These are phyloP conservation scores for Pleurotus citrinopileatus DNA, from an alignment of 768 basidiomycete species.

Conservation along the genomic window DNA sequence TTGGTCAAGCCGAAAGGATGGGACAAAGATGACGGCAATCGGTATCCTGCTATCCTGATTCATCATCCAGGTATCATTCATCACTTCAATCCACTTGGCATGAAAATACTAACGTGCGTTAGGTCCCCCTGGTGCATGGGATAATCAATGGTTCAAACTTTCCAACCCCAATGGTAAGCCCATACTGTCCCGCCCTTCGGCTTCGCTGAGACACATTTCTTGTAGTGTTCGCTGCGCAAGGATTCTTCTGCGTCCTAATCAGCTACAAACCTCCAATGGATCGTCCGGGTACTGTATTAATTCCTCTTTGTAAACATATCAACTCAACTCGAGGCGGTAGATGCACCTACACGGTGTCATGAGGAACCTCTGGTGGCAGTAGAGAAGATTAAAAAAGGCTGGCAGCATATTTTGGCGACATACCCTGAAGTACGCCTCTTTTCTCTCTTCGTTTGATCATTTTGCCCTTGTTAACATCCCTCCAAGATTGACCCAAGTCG, in stretches of 20 bases:
- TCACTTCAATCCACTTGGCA: not conserved
- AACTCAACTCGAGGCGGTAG: too few species aligned
- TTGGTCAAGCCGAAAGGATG: not conserved
- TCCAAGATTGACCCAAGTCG: conserved; percentile 1
- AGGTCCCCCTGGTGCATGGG: not conserved
- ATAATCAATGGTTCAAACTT: not conserved
- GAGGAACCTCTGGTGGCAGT: too few species aligned
- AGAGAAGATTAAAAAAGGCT: not conserved
- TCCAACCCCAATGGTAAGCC: conserved; percentile 3
- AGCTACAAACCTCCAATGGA: not conserved
- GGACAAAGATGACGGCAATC: not conserved
- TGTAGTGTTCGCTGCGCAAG: not conserved
- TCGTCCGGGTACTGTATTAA: too few species aligned
- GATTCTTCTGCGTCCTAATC: not conserved
- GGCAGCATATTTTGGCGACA: not conserved
- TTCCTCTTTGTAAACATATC: too few species aligned
- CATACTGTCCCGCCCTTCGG: not conserved
- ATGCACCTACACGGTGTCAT: too few species aligned
- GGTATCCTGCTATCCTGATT: conserved; percentile 1
- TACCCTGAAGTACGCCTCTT: not conserved
- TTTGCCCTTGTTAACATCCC: not conserved
- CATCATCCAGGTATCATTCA: not conserved
- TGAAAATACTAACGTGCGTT: too few species aligned
- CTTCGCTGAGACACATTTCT: not conserved
- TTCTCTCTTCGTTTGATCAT: not conserved